Base-by-base conservation (phyloP, 2,329 filamentous ascomycete species). In the Aquanectria penicillioides region DNA sequence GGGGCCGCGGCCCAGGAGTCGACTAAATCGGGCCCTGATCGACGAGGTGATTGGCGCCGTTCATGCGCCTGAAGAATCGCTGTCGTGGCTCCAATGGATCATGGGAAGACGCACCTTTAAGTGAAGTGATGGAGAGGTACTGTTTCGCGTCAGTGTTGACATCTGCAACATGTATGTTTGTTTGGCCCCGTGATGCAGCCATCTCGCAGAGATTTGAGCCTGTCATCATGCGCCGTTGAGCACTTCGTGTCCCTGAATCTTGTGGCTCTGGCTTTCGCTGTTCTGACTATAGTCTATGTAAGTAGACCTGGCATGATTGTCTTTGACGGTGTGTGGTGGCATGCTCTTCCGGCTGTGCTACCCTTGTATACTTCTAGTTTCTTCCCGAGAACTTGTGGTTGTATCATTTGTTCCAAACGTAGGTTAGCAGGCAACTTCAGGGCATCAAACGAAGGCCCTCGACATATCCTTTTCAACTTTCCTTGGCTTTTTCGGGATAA, bases 51-150 rank as follows among this genome's bases (percentile, higher is more conserved):
- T 67, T 69, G 67, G 64, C 55, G 49, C 51, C 31, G 33, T 55
- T 61, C 59, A 67, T 67, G 64, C 60, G 60, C 60, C 53, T 23
- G 28, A 25, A 48, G 13, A 13, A 47, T 44, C 48, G 52, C 37
- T 69, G 67, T 69, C 67, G 67, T 69, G 67, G 67, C 63, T 63
- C 67, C 67, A 69, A 61, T 70, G 23, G 50, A 65, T 26, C 22
- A 8, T 3, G 13, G 36, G 43, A 12, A 38, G 37, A 31, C 22
- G 18, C 31, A 28, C 20, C 26, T 29, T 10, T 29, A 36, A 11
- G 43, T 47, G 48, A n/a, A 40, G 29, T 31, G 41, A 54, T 46
- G 57, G 48, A 41, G 43, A 58, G 29, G 48, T 44, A 22, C 51
- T 59, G 57, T 53, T 53, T 62, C 59, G 54, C 52, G 59, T 36